Conservation (phyloP, 495 filamentous ascomycete species). For the Trichoderma reesei region DNA sequence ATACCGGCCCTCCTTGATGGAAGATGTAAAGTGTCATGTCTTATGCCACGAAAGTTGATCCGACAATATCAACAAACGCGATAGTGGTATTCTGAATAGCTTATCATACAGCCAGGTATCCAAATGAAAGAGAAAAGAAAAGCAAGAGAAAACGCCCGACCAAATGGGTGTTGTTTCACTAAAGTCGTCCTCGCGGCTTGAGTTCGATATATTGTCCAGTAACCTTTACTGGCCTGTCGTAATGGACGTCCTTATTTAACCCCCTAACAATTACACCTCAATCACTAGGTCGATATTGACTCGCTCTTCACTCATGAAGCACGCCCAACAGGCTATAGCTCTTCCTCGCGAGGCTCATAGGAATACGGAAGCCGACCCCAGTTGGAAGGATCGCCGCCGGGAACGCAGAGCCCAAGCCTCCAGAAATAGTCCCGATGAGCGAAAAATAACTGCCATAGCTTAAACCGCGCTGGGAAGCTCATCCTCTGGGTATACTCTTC, state of each 20-base stretch:
- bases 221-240: too few relatives aligned
- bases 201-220: too few relatives aligned
- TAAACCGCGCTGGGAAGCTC: slow-evolving; percentile 33
- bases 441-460: slow-evolving; percentile 86
- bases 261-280: neutral
- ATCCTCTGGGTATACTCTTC: slow-evolving; percentile 29
- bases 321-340: neutral
- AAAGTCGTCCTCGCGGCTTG: too few relatives aligned
- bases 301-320: neutral
- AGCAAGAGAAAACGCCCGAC: too few relatives aligned
- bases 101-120: too few relatives aligned
- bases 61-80: too few relatives aligned
- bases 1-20: too few relatives aligned
- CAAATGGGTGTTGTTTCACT: too few relatives aligned
- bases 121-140: too few relatives aligned
- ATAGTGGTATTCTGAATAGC: too few relatives aligned
- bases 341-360: neutral
- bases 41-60: too few relatives aligned
- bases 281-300: neutral
- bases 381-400: slow-evolving; percentile 64
- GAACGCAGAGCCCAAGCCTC: slow-evolving; percentile 81
- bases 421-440: slow-evolving; percentile 96
- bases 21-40: too few relatives aligned
- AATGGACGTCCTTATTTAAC: neutral
- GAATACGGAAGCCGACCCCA: slow-evolving; percentile 37